Conservation (phyloP, 371 early-diverging fungal genomes). For the Chytridiales sp. region DNA sequence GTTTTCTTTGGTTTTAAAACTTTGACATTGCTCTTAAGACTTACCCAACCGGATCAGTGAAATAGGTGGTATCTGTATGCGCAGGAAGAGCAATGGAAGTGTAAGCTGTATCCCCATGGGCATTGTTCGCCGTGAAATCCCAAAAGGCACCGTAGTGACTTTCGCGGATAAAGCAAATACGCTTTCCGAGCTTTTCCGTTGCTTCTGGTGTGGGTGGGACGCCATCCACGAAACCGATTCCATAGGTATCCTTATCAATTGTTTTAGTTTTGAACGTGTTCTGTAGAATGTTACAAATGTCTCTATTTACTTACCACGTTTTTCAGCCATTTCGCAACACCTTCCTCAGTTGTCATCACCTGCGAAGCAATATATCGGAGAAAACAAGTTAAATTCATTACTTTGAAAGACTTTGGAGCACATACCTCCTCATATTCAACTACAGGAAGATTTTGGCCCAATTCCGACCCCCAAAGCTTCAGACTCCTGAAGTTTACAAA, state of each 20-base stretch:
- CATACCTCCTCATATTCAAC: conserved; percentile 64
- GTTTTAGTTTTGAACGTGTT: background rate
- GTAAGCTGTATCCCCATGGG: conserved; percentile 88
- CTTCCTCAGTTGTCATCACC: conserved; percentile 60
- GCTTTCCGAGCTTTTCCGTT: conserved; percentile 64
- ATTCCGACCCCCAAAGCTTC: conserved; percentile 40
- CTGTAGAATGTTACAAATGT: background rate
- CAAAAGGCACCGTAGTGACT: conserved; percentile 85
- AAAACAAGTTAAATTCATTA: background rate
- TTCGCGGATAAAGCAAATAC: conserved; percentile 75
- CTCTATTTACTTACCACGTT: conserved; percentile 52
- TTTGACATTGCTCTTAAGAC: too few species aligned
- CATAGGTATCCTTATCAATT: conserved; percentile 58
- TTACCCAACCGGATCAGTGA: conserved; percentile 83
- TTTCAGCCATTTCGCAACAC: conserved; percentile 69
- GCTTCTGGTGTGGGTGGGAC: conserved; percentile 65
- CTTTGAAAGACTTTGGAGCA: too few species aligned
- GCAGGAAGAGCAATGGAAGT: conserved; percentile 73
- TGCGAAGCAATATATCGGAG: conserved; percentile 1
- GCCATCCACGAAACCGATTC: conserved; percentile 75
- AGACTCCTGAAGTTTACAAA: conserved; percentile 9
- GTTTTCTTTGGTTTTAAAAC: too few species aligned
- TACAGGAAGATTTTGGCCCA: conserved; percentile 44
- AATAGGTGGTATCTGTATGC: conserved; percentile 92
- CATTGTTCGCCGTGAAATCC: conserved; percentile 79